Evolutionary conservation across 257 asterid genomes (phyloP).

Genomic region (Ballota nigra): DNA sequence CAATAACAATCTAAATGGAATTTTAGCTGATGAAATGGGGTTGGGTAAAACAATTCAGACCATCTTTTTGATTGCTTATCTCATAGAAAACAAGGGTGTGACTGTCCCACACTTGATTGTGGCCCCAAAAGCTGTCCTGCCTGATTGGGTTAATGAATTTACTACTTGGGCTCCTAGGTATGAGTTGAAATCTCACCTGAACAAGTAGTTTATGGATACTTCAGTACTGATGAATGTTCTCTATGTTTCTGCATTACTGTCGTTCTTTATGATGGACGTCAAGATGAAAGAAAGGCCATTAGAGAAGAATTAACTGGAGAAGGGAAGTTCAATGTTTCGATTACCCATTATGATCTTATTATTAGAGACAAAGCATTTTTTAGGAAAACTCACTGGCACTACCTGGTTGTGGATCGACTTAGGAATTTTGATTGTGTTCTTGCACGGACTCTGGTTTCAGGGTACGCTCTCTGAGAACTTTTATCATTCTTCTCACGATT

Average conservation of each 20-base stretch:
- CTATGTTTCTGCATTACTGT: constrained; percentile 62
- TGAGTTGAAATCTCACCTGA: constrained; percentile 12
- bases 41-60: constrained; percentile 97
- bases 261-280: constrained; percentile 92
- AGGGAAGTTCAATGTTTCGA: constrained; percentile 88
- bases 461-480: constrained; percentile 49
- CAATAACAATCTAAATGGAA: constrained; percentile 94
- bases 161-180: constrained; percentile 94
- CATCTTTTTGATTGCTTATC: constrained; percentile 86
- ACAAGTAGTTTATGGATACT: constrained; percentile 23
- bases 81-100: constrained; percentile 89
- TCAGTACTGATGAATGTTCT: constrained; percentile 31
- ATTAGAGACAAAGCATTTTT: constrained; percentile 90
- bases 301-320: constrained; percentile 87
- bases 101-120: constrained; percentile 96
- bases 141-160: constrained; percentile 91
- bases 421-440: constrained; percentile 93
- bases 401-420: constrained; percentile 90
- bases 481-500: not conserved
- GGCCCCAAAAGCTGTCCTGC: constrained; percentile 99
- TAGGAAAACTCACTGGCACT: constrained; percentile 88
- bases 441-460: constrained; percentile 80
- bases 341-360: constrained; percentile 95
- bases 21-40: constrained; percentile 99
- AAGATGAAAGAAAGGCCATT: constrained; percentile 90